Base-by-base conservation (phyloP, 2,329 filamentous ascomycete genomes). In the Penicillium sp. region DNA sequence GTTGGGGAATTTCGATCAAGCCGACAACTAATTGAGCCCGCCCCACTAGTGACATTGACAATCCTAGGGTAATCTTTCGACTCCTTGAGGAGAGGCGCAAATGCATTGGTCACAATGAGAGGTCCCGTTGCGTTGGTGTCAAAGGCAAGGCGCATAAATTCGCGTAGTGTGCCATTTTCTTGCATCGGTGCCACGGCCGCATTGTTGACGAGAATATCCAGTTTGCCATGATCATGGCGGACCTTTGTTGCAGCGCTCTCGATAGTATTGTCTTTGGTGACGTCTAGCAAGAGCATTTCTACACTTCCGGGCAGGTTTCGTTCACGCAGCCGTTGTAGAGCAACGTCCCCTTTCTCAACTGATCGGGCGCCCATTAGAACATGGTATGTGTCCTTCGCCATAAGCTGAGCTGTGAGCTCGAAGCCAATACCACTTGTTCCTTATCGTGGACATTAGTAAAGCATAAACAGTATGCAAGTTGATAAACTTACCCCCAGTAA, bases 121-220 rank as follows among this genome's bases (percentile, higher is more conserved):
- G 71, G 63, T 3, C 71, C 71, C 20, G 65, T 68, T 26, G 74
- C 69, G 52, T 76, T 74, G 33, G 70, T 71, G 26, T 75, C 66
- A 30, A 75, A 55, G 62, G 55, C 49, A 2, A 18, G 43, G 23
- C 49, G 59, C 54, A 60, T 52, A 35, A 52, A n/a, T 5, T 52
- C 45, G 1, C 59, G 58, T 23, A 58, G 55, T 1, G 46, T 47
- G 16, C 46, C 38, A 5, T 47, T 47, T n/a, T 49, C 53, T 14
- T 35, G 9, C 53, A 56, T 46, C n/a, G 53, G 53, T 14, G 53
- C 43, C 24, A 59, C 45, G 35, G 55, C 63, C n/a, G 73, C 60
- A 18, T 64, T 65, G 54, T 69, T 66, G 40, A 67, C 65, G 11
- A 71, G 68, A 1, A 67, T 65, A 35, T 63, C 56, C 46, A 65